Conservation (phyloP, 2,329 filamentous ascomycete species). For the Elsinoe necatrix region DNA sequence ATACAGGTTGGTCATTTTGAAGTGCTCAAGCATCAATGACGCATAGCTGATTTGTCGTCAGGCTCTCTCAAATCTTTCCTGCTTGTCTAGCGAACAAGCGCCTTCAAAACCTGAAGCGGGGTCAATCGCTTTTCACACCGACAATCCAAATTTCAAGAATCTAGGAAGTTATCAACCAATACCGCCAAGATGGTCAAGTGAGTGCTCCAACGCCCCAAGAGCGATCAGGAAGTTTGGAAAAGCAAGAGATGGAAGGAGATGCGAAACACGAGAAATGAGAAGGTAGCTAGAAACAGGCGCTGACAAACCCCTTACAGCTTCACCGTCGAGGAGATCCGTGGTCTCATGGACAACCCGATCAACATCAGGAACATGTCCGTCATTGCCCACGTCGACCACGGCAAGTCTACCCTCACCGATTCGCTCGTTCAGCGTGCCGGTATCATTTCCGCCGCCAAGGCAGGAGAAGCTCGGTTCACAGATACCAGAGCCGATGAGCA, state of each 20-base stretch:
- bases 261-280: not conserved
- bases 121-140: slow-evolving; percentile 18
- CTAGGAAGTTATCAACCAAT: slow-evolving; percentile 35
- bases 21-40: not conserved
- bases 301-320: slow-evolving; percentile 63
- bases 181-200: slow-evolving; percentile 99
- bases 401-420: slow-evolving; percentile 99
- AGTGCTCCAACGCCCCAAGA: slow-evolving; percentile 41
- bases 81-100: slow-evolving; percentile 15
- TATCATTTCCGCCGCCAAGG: slow-evolving; percentile 98
- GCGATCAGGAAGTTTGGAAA: not conserved
- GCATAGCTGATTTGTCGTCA: slow-evolving; percentile 12
- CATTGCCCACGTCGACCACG: slow-evolving; percentile 99
- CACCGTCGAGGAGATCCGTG: slow-evolving; percentile 88
- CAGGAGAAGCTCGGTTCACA: slow-evolving; percentile 89
- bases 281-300: slow-evolving; percentile 23
- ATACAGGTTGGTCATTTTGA: slow-evolving; percentile 4
- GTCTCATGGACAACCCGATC: slow-evolving; percentile 67
- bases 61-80: slow-evolving; percentile 6
- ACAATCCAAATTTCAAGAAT: slow-evolving; percentile 20
- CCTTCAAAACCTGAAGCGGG: slow-evolving; percentile 24
- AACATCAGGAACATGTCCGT: slow-evolving; percentile 96
- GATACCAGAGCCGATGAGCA: slow-evolving; percentile 97
- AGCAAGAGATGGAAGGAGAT: not conserved
- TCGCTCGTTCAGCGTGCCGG: slow-evolving; percentile 97